phyloP scores from a whole-genome alignment of 805 yeast genomes.

The Suhomyces kilbournensis region DNA sequence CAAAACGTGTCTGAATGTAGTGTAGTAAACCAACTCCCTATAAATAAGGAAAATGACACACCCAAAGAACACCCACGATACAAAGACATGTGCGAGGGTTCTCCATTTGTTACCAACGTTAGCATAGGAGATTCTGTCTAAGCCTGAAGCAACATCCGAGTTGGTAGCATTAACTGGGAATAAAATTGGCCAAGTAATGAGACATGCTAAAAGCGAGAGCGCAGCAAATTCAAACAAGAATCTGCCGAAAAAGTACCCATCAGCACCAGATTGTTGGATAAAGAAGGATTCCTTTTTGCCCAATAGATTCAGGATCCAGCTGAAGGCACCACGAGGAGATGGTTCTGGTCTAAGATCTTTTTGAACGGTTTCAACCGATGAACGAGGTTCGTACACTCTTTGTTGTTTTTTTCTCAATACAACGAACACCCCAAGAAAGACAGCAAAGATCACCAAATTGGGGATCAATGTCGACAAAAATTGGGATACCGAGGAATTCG shows the following conservation, averaged over 20 bases:
- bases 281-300: conserved; percentile 57
- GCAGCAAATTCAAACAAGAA: conserved; percentile 55
- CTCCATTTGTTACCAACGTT: conserved; percentile 63
- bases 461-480: conserved; percentile 48
- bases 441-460: conserved; percentile 38
- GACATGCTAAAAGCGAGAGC: conserved; percentile 51
- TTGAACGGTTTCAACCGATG: conserved; percentile 45
- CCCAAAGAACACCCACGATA: conserved; percentile 74
- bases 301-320: conserved; percentile 55
- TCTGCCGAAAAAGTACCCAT: conserved; percentile 74
- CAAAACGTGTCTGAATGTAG: conserved; percentile 66
- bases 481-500: conserved; percentile 44
- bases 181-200: conserved; percentile 63
- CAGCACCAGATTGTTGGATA: conserved; percentile 69
- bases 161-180: conserved; percentile 75
- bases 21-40: conserved; percentile 70
- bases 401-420: conserved; percentile 39
- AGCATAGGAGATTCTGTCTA: conserved; percentile 61
- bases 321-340: conserved; percentile 43
- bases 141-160: conserved; percentile 46
- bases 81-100: conserved; percentile 69
- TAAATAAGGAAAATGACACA: conserved; percentile 62
- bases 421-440: conserved; percentile 41
- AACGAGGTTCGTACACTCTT: conserved; percentile 55
- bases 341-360: conserved; percentile 42